Base-by-base conservation (phyloP, 2,329 filamentous ascomycete genomes). In the Arachnopeziza araneosa region DNA sequence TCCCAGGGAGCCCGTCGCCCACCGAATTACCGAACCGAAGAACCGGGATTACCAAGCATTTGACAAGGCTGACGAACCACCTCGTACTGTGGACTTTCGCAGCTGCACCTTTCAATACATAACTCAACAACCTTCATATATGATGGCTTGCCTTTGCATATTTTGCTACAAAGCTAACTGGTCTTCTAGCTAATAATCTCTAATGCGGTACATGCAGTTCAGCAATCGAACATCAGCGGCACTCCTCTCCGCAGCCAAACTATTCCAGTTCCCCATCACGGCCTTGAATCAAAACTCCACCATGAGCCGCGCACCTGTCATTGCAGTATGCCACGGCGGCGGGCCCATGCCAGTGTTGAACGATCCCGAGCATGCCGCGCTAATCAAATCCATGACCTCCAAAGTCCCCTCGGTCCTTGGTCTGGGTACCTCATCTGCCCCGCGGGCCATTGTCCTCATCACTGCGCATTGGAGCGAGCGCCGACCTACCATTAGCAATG, bases 381-480 rank as follows among this genome's bases (percentile, higher is more conserved):
- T 86, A 64, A 77, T 77, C 44, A 71, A 75, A 54, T 85, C 82
- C 0, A 75, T 86, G 61, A 76, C 77, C 59, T 79, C 76, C 4
- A 76, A 77, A 10, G 78, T 86, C 7, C 83, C 84, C 55, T 73
- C 79, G 67, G 77, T 86, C 55, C 78, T 87, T 53, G 76, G 78
- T 64, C 77, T 87, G 1, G 76, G 78, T 49, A 82, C 81, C 0
- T 69, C 79, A 1, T 73, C 79, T 1, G 75, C 78, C 14, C 89
- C 89, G 1, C 86, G 83, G 63, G 89, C 88, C 1, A 80, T 92
- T 19, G 84, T 92, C 0, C 86, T 91, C 24, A 87, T 93, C 70
- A 91, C 88, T 0, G 89, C 88, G 0, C 89, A 93, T 73, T 92
- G 89, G 89, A 85, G 79, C 78, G 0, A 74, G 75, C 10, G 83